phyloP scores from a whole-genome alignment of 1,139 yeast genomes.

The Candida labiduridarum region DNA sequence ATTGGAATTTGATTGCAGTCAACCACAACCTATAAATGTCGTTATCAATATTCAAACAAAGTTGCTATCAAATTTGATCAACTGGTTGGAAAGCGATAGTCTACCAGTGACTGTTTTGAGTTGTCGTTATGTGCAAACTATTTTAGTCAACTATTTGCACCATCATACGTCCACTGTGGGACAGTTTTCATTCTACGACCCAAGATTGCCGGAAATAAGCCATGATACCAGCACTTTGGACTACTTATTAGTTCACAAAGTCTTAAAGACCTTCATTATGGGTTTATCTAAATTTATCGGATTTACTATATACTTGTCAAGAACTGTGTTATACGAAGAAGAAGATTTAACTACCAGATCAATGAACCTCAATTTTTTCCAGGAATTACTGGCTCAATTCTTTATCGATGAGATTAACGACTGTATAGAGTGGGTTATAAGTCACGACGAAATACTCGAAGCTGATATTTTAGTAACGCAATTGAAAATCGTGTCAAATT shows the following conservation, averaged over 20 bases:
- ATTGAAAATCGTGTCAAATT: slow-evolving; percentile 27
- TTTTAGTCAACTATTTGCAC: slow-evolving; percentile 44
- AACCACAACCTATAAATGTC: slow-evolving; percentile 33
- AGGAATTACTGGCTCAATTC: slow-evolving; percentile 24
- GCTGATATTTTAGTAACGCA: slow-evolving; percentile 23
- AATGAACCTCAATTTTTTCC: slow-evolving; percentile 51
- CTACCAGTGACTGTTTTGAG: slow-evolving; percentile 65
- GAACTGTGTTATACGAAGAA: slow-evolving; percentile 71
- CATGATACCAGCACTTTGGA: slow-evolving; percentile 16
- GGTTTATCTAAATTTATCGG: slow-evolving; percentile 59
- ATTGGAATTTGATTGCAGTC: slow-evolving; percentile 34
- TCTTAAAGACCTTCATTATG: slow-evolving; percentile 47
- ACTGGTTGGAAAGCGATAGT: slow-evolving; percentile 67
- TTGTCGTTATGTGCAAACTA: slow-evolving; percentile 61
- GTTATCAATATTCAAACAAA: slow-evolving; percentile 51
- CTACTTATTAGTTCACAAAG: slow-evolving; percentile 43
- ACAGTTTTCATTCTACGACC: slow-evolving; percentile 24
- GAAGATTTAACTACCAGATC: slow-evolving; percentile 71
- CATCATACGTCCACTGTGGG: slow-evolving; percentile 14
- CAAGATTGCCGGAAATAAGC: slow-evolving; percentile 13
- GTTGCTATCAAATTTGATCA: slow-evolving; percentile 46
- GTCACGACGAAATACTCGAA: slow-evolving; percentile 10
- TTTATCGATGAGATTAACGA: slow-evolving; percentile 25
- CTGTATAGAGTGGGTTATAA: slow-evolving; percentile 24
- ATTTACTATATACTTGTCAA: slow-evolving; percentile 48